Evolutionary conservation across 495 filamentous ascomycete species (phyloP).

Genomic region (Trichoderma virens): DNA sequence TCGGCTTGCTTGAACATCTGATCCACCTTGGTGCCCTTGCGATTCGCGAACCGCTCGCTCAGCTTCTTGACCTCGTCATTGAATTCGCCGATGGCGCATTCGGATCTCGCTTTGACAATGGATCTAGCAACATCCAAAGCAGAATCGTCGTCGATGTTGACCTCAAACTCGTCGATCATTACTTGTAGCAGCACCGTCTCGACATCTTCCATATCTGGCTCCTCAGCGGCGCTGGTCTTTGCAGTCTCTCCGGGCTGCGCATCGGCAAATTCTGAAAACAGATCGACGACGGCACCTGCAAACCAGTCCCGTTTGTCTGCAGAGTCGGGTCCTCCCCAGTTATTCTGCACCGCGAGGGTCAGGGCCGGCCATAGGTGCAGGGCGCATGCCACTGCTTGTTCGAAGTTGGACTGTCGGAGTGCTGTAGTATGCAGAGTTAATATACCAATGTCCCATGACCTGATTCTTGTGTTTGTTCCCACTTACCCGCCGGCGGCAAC

Average conservation of each 20-base stretch:
- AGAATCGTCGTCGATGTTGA: conserved; percentile 82
- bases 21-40: conserved; percentile 45
- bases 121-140: conserved; percentile 63
- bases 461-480: neutral
- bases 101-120: conserved; percentile 58
- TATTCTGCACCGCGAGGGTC: conserved; percentile 73
- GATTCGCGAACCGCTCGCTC: conserved; percentile 56
- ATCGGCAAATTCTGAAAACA: conserved; percentile 55
- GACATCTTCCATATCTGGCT: conserved; percentile 74
- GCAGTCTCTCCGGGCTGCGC: conserved; percentile 17
- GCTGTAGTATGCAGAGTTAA: neutral
- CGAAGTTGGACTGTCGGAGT: conserved; percentile 50
- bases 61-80: conserved; percentile 53
- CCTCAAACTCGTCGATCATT: conserved; percentile 93
- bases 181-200: conserved; percentile 78
- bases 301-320: conserved; percentile 93
- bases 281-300: conserved; percentile 77
- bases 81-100: conserved; percentile 59
- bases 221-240: conserved; percentile 21
- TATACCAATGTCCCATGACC: neutral
- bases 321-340: conserved; percentile 82
- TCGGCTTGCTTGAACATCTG: conserved; percentile 52
- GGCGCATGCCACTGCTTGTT: conserved; percentile 70
- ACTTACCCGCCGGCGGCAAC: conserved; percentile 9
- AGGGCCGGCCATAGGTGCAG: conserved; percentile 82